A percentile compares a stretch with the other conserved stretches of the same genome.
phyloP scores from a whole-genome alignment of 208 protist species.

The Crithidia fasciculata region DNA sequence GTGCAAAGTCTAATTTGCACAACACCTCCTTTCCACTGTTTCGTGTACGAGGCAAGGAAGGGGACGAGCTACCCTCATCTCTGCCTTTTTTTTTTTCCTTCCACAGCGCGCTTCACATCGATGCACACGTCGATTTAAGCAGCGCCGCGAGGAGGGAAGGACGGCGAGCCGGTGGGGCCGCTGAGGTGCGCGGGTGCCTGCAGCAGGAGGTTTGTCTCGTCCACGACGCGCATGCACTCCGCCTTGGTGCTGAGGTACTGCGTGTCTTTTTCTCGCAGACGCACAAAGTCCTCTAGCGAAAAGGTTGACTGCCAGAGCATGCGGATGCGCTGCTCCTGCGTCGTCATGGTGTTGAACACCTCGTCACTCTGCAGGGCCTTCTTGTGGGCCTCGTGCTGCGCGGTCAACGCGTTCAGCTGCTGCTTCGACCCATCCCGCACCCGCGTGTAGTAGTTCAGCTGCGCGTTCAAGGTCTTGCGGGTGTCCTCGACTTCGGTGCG shows the following conservation, averaged over 20 bases:
- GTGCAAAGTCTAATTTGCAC: too few relatives aligned
- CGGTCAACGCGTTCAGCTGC: conserved; percentile 68
- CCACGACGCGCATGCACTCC: conserved; percentile 81
- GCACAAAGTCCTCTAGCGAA: conserved; percentile 88
- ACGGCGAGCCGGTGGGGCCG: conserved; percentile 23
- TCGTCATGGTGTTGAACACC: conserved; percentile 56
- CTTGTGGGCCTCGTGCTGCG: conserved; percentile 54
- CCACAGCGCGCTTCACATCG: not conserved
- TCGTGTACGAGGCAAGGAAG: too few relatives aligned
- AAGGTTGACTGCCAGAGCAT: conserved; percentile 89
- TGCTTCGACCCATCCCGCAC: conserved; percentile 78
- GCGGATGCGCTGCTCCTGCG: conserved; percentile 88
- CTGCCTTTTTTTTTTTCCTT: not conserved
- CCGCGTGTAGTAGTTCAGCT: conserved; percentile 64
- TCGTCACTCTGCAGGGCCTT: conserved; percentile 62
- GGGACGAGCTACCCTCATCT: too few relatives aligned
- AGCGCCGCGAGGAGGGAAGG: conserved; percentile 16
- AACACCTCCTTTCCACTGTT: too few relatives aligned
- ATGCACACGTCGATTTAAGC: not conserved
- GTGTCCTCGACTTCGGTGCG: conserved; percentile 68
- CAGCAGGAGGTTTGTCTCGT: conserved; percentile 84
- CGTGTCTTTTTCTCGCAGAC: conserved; percentile 88
- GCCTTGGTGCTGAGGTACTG: conserved; percentile 86
- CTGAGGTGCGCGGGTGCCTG: conserved; percentile 60
- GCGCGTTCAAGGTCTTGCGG: conserved; percentile 47